Evolutionary conservation across 139 green algal genomes (phyloP), one percentile per base, ranked within the genome.

Genomic region (Volvox africanus): DNA sequence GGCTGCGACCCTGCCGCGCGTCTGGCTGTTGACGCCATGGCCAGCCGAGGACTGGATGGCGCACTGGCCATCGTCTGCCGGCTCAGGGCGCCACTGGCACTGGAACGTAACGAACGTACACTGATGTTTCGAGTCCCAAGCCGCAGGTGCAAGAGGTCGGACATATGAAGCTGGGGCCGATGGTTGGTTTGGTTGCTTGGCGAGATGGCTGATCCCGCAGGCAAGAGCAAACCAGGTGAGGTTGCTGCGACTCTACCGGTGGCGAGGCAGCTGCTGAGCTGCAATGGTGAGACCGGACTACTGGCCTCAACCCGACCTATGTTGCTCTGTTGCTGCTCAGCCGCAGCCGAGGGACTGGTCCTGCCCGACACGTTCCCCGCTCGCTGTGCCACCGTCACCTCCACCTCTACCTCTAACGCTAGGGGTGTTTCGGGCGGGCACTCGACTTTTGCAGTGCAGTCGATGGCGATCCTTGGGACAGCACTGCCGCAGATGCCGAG

Each of bases 51-150:
- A 19, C 44, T 89, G 37, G 22, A 32, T 17, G 69, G 37, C 9
- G 44, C 67, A 35, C 67, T 80, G n/a, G 28, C 69, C 26, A 33
- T 28, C 0, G 1, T 0, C 65, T 69, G 65, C 22, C 33, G 12
- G 33, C 14, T 37, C 33, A 77, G 2, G 6, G 33, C 32, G 36
- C 67, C 67, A 65, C 26, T 88, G 83, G 28, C 69, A 50, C 85
- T 82, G 69, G 22, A 50, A 11, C 85, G 85, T 5, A 89, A 69
- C 1, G 85, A 89, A 12, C 85, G 85, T 11, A 89, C 85, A 50
- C 85, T 82, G 37, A 89, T 18, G 69, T 80, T 89, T 14, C 11
- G 30, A 1, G 68, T n/a, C 2, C 69, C 69, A 0, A 89, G 69
- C 0, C 85, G 85, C 69, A 82, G 61, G 33, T 82, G 69, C 85